Base-by-base conservation (phyloP, 306 rosid genomes). In the Pyrus pyrifolia region DNA sequence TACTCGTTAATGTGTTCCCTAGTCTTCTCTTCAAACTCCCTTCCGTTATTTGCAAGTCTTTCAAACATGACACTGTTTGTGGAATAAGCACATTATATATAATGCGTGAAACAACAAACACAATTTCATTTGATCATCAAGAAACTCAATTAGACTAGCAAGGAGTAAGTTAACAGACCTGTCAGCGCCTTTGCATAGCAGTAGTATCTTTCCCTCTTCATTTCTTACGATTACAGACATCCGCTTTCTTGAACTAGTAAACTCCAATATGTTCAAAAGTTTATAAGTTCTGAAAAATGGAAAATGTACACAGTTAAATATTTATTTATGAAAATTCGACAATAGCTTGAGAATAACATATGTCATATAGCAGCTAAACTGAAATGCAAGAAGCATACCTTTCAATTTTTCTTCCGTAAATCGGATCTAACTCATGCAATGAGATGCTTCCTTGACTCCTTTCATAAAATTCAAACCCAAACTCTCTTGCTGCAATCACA, bases 171-270 rank as follows among this genome's bases (percentile, higher is more conserved):
- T 79, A 78, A 86, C 89, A 59, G 78, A 94, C 98, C 97, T 95
- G 90, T 96, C 99, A 23, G 99, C 99, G 10, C 99, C 99, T 87
- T 96, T 96, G 88, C 89, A 79, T 29, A 92, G 89, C 51, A 96
- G 82, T 21, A 91, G 81, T 58, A 96, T 83, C 83, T 85, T 87
- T 77, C 97, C 99, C 31, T 85, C 87, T 38, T 81, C 76, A 23
- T 86, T 86, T 87, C 91, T 87, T 75, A 92, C 82, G 64, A 96
- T 89, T 51, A 89, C 99, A 6, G 99, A 92, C 99, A 96, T 96
- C 49, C 99, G 71, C 87, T 96, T 96, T 79, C 99, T 89, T 53
- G 98, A 88, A 86, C 99, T 96, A 27, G 85, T 96, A 77, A 96
- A 96, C 85, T 96, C 99, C 83, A 96, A 65, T 71, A 92, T 2